Conservation (phyloP, 169 alveolate genomes). For the Ichthyophthirius multifiliis region DNA sequence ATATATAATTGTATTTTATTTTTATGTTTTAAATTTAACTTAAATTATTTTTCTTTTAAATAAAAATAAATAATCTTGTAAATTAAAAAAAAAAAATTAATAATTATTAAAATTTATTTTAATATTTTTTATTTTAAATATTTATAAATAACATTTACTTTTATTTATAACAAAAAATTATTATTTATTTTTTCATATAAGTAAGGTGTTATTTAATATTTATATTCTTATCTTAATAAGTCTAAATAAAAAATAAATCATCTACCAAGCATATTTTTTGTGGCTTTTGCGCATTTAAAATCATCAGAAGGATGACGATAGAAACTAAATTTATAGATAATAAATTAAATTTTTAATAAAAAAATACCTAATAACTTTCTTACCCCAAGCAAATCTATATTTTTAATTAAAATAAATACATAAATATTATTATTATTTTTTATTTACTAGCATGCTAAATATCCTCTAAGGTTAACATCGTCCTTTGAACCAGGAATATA, state of each 20-base stretch:
- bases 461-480: conserved; percentile 37
- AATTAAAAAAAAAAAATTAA: too few relatives aligned
- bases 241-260: not conserved
- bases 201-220: too few relatives aligned
- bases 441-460: conserved; percentile 9
- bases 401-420: not conserved
- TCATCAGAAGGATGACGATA: conserved; percentile 51
- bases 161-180: too few relatives aligned
- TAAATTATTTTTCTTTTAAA: too few relatives aligned
- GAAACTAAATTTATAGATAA: conserved; percentile 15
- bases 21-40: too few relatives aligned
- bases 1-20: too few relatives aligned
- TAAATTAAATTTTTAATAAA: not conserved
- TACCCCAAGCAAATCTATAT: conserved; percentile 42
- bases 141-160: too few relatives aligned
- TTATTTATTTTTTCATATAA: too few relatives aligned
- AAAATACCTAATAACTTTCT: conserved; percentile 24
- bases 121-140: too few relatives aligned
- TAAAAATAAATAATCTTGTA: too few relatives aligned
- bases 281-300: conserved; percentile 40
- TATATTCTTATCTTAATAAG: too few relatives aligned
- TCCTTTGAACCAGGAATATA: conserved; percentile 48
- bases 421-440: not conserved
- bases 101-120: too few relatives aligned
- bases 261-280: conserved; percentile 46